Conservation (phyloP, 306 rosid species). For the Quercus cerris region DNA sequence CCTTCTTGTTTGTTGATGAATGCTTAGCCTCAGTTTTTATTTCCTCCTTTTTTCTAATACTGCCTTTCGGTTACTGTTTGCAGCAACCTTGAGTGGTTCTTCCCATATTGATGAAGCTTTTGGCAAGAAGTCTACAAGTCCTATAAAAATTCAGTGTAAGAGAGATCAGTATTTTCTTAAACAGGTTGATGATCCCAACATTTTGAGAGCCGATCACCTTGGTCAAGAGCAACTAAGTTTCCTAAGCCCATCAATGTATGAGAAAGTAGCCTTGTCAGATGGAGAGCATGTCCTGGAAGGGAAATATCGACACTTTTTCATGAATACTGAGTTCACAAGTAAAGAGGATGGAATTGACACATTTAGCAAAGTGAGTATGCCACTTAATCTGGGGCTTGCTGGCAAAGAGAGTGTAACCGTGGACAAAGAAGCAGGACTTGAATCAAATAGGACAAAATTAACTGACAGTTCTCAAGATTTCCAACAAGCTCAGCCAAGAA, state of each 20-base stretch:
- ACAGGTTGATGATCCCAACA: background rate
- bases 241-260: background rate
- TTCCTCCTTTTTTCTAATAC: background rate
- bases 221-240: background rate
- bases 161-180: background rate
- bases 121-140: background rate
- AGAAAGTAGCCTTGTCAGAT: background rate
- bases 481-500: background rate
- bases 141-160: background rate
- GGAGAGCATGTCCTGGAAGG: background rate
- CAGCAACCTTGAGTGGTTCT: background rate
- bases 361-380: background rate
- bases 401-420: background rate
- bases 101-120: background rate
- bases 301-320: background rate
- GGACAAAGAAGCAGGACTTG: background rate
- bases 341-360: background rate
- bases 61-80: background rate
- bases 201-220: background rate
- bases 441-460: too few relatives aligned
- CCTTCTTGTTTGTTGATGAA: background rate
- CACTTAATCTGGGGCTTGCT: background rate
- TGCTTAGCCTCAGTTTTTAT: background rate
- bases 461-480: background rate
- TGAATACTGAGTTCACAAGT: background rate